phyloP scores from a whole-genome alignment of 192 early-diverging fungal species.

The Backusella psychrophila region DNA sequence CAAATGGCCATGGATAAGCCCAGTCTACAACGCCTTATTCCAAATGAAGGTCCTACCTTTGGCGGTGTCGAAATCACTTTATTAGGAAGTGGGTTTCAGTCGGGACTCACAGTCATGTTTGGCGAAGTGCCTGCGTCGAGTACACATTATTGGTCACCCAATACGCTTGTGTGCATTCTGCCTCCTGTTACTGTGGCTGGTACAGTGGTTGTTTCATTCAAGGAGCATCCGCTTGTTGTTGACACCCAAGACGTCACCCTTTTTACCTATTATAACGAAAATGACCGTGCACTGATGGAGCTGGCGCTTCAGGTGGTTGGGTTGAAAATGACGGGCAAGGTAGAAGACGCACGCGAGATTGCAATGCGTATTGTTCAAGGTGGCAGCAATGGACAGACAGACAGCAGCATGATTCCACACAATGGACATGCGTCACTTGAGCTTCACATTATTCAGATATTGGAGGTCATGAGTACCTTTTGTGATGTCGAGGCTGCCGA shows the following conservation, averaged over 20 bases:
- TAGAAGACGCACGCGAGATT: constrained; percentile 64
- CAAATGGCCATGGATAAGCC: constrained; percentile 6
- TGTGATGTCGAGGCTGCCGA: constrained; percentile 35
- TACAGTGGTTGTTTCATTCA: constrained; percentile 53
- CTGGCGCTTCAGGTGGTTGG: constrained; percentile 80
- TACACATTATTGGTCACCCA: constrained; percentile 72
- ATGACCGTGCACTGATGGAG: constrained; percentile 79
- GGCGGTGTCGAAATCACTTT: constrained; percentile 79
- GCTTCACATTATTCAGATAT: constrained; percentile 40
- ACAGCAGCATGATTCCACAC: constrained; percentile 20
- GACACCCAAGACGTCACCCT: constrained; percentile 36
- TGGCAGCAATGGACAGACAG: constrained; percentile 9
- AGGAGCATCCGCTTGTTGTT: constrained; percentile 30
- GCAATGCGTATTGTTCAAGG: constrained; percentile 58
- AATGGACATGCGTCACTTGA: constrained; percentile 20
- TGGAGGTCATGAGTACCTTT: constrained; percentile 39
- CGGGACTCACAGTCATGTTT: constrained; percentile 70
- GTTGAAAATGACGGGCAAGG: constrained; percentile 60
- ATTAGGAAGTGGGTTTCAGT: constrained; percentile 68
- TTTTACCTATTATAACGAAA: constrained; percentile 61
- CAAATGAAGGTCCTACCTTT: constrained; percentile 72
- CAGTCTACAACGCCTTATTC: constrained; percentile 57
- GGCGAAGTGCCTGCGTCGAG: constrained; percentile 61
- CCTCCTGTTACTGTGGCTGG: constrained; percentile 68
- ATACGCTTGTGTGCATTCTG: constrained; percentile 70